Evolutionary conservation across 2,329 filamentous ascomycete genomes (phyloP).

Genomic region (Sclerotinia spermophila): DNA sequence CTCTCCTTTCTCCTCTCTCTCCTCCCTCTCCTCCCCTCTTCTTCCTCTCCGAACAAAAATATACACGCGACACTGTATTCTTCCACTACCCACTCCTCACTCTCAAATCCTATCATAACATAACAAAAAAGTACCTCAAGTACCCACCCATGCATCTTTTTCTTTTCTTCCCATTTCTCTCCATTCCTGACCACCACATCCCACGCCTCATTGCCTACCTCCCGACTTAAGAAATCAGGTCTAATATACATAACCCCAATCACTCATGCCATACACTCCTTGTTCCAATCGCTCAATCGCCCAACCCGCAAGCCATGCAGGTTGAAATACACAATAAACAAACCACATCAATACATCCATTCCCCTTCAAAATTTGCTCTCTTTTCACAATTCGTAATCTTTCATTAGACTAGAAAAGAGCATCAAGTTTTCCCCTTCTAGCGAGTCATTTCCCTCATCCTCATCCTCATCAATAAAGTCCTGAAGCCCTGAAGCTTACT

Average conservation of each 20-base stretch:
- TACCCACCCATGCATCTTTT: too few species aligned
- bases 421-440: neutral
- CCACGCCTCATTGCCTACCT: neutral
- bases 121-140: neutral
- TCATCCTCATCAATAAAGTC: neutral
- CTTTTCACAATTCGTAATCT: neutral
- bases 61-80: too few species aligned
- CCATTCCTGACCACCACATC: neutral
- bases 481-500: neutral
- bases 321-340: neutral
- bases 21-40: too few species aligned
- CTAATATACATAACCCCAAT: conserved; percentile 2
- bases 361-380: neutral
- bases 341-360: neutral
- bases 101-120: too few species aligned
- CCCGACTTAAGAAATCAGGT: neutral
- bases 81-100: too few species aligned
- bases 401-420: neutral
- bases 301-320: neutral
- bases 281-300: neutral
- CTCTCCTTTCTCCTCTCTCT: too few species aligned
- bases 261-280: neutral
- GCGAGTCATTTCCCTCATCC: neutral
- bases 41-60: too few species aligned
- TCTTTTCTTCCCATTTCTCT: too few species aligned